A percentile compares a stretch with the other conserved stretches of the same genome.
Evolutionary conservation across 2,329 filamentous ascomycete species (phyloP).

Genomic region (Venturia pyrina): DNA sequence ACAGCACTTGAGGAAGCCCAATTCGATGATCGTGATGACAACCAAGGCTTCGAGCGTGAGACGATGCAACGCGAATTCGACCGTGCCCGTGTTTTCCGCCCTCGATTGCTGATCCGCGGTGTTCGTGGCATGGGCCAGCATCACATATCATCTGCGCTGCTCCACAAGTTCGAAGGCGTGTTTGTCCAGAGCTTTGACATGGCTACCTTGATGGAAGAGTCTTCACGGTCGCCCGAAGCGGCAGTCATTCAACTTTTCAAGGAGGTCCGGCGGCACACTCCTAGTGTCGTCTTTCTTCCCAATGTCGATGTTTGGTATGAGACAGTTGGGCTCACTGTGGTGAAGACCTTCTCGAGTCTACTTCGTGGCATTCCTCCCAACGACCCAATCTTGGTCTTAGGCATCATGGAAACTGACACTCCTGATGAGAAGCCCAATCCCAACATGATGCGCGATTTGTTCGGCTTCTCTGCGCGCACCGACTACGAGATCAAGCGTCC

Average conservation of each 20-base stretch:
- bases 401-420: slow-evolving; percentile 64
- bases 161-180: slow-evolving; percentile 86
- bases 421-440: slow-evolving; percentile 46
- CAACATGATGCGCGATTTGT: slow-evolving; percentile 64
- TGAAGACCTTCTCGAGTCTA: slow-evolving; percentile 76
- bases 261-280: slow-evolving; percentile 88
- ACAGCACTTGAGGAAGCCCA: slow-evolving; percentile 91
- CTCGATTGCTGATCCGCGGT: slow-evolving; percentile 76
- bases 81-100: slow-evolving; percentile 75
- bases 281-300: slow-evolving; percentile 90
- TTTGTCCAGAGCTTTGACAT: slow-evolving; percentile 94
- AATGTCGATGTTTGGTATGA: slow-evolving; percentile 81
- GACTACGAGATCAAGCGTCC: slow-evolving; percentile 61
- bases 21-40: slow-evolving; percentile 76
- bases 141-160: slow-evolving; percentile 73
- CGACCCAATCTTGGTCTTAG: slow-evolving; percentile 79
- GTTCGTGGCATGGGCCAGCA: slow-evolving; percentile 83
- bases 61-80: slow-evolving; percentile 66
- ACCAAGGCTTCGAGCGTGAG: slow-evolving; percentile 78
- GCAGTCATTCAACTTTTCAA: slow-evolving; percentile 84
- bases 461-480: slow-evolving; percentile 77
- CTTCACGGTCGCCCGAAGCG: slow-evolving; percentile 59
- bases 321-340: slow-evolving; percentile 51
- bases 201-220: slow-evolving; percentile 72
- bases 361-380: slow-evolving; percentile 76